These are phyloP conservation scores for Cercospora sesami DNA, from an alignment of 2,329 filamentous ascomycete species.

Conservation along the genomic window DNA sequence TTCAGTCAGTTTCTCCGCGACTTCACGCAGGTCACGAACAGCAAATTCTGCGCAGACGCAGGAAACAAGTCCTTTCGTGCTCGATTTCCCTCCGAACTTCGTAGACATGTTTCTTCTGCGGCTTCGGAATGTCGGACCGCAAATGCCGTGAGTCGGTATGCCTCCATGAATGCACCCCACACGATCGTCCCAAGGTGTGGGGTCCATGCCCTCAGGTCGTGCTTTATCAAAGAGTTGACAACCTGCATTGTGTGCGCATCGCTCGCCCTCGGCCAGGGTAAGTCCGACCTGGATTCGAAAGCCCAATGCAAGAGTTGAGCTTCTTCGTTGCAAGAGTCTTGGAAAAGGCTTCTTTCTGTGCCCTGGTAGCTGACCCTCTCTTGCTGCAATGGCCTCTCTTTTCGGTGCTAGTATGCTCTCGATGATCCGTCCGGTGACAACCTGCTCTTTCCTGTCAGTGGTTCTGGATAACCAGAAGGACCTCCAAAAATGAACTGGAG, in stretches of 20 bases:
- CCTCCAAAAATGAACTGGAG: not conserved
- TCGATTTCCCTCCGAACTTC: not conserved
- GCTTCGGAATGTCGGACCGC: not conserved
- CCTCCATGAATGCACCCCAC: not conserved
- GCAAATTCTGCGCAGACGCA: not conserved
- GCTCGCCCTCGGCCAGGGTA: not conserved
- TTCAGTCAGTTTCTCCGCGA: not conserved
- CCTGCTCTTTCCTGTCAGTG: not conserved
- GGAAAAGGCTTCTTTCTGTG: not conserved
- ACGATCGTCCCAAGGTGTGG: not conserved
- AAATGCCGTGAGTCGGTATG: not conserved
- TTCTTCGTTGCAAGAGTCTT: not conserved
- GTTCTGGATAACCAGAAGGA: not conserved
- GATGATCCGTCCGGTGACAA: not conserved
- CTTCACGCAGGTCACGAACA: not conserved
- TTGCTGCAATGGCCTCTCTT: not conserved
- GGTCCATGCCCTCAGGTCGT: not conserved
- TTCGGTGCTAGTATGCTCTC: not conserved
- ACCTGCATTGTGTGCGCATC: not conserved
- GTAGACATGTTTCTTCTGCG: not conserved
- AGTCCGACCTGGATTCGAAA: not conserved
- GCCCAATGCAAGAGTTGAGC: not conserved
- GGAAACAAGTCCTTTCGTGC: not conserved
- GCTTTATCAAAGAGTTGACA: not conserved
- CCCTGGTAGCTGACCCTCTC: not conserved